phyloP scores from a whole-genome alignment of 2,329 filamentous ascomycete genomes.

The Septoria petroselini region DNA sequence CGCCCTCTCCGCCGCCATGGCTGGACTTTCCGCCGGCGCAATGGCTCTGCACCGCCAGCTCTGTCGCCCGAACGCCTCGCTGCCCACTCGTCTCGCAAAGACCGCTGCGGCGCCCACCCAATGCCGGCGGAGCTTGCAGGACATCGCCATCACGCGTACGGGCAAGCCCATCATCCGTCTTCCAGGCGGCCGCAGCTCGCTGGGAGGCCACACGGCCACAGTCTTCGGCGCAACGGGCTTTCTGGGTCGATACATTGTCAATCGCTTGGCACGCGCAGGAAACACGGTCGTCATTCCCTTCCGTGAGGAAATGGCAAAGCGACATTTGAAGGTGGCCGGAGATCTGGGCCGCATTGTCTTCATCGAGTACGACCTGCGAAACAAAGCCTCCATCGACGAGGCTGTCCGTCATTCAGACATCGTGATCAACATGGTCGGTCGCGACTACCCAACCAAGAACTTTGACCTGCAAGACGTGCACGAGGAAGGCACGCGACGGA shows the following conservation, averaged over 20 bases:
- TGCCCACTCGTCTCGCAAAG: constrained; percentile 28
- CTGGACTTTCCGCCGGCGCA: constrained; percentile 32
- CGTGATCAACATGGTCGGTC: constrained; percentile 92
- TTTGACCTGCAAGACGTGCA: constrained; percentile 91
- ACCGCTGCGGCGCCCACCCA: constrained; percentile 32
- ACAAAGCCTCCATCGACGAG: constrained; percentile 93
- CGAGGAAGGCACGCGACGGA: constrained; percentile 86
- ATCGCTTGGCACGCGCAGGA: constrained; percentile 87
- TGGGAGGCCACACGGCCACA: constrained; percentile 83
- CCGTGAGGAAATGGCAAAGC: constrained; percentile 96
- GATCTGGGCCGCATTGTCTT: constrained; percentile 89
- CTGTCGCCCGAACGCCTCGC: constrained; percentile 33
- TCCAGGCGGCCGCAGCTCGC: constrained; percentile 69
- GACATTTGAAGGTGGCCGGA: constrained; percentile 92
- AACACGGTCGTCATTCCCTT: constrained; percentile 91
- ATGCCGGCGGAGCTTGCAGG: constrained; percentile 55
- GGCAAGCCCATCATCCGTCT: constrained; percentile 90
- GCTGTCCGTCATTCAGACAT: constrained; percentile 95
- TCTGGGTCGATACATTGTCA: constrained; percentile 94
- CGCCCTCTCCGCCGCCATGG: constrained; percentile 31
- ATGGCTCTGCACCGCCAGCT: constrained; percentile 38
- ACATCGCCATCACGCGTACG: constrained; percentile 89
- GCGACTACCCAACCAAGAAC: constrained; percentile 98
- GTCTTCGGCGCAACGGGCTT: constrained; percentile 98
- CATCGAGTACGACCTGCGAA: constrained; percentile 90